These are phyloP conservation scores for Trichoderma gamsii DNA, from an alignment of 495 filamentous ascomycete species.

Conservation along the genomic window DNA sequence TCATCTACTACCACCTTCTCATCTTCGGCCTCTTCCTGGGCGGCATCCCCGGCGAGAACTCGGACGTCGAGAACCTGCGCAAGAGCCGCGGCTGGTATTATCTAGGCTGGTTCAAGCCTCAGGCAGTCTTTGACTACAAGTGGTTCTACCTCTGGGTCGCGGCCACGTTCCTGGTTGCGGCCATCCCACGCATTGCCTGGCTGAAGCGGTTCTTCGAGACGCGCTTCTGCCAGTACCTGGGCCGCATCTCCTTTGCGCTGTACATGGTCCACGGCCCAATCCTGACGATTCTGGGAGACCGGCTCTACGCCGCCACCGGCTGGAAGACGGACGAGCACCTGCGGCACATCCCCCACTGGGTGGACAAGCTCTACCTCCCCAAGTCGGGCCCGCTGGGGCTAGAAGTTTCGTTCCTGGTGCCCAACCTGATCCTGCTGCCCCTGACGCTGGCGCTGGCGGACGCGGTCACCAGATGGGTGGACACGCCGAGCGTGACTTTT, in stretches of 20 bases:
- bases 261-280: constrained; percentile 63
- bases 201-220: constrained; percentile 52
- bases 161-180: constrained; percentile 48
- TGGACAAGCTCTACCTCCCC: constrained; percentile 41
- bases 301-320: constrained; percentile 48
- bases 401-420: constrained; percentile 46
- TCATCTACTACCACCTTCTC: constrained; percentile 43
- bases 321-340: constrained; percentile 35
- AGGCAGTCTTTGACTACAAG: constrained; percentile 46
- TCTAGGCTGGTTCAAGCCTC: constrained; percentile 42
- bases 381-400: constrained; percentile 47
- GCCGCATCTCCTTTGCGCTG: constrained; percentile 56
- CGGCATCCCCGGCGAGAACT: constrained; percentile 39
- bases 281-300: constrained; percentile 37
- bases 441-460: constrained; percentile 54
- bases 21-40: constrained; percentile 37
- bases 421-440: constrained; percentile 50
- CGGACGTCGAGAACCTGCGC: constrained; percentile 29
- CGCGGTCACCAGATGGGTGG: constrained; percentile 47
- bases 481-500: constrained; percentile 51
- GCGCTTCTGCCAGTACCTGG: constrained; percentile 56
- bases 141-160: constrained; percentile 48
- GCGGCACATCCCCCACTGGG: constrained; percentile 36
- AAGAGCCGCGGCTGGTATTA: constrained; percentile 40
- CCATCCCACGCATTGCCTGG: constrained; percentile 38